Conservation (phyloP, 257 asterid species). For the Fraxinus americana region DNA sequence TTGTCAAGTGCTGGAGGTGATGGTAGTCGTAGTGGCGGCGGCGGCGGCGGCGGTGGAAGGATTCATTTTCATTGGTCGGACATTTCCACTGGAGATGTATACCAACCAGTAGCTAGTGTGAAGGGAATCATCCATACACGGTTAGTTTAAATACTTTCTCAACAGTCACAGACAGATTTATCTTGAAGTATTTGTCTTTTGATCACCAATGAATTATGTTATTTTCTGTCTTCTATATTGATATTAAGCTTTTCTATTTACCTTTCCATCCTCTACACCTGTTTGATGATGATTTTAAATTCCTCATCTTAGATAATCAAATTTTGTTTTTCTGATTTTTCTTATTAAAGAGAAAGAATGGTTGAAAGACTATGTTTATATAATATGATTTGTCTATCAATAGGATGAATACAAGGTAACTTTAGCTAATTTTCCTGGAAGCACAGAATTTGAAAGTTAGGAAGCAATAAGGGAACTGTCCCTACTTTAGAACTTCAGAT, state of each 20-base stretch:
- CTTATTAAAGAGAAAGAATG: too few relatives aligned
- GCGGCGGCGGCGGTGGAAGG: slow-evolving; percentile 99
- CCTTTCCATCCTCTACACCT: neutral
- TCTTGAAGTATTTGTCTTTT: slow-evolving; percentile 21
- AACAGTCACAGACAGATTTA: slow-evolving; percentile 21
- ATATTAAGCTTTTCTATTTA: slow-evolving; percentile 14
- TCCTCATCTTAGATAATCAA: neutral
- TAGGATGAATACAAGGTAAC: neutral
- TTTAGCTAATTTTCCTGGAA: neutral
- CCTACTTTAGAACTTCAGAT: neutral
- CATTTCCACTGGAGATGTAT: slow-evolving; percentile 89
- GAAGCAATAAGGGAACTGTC: neutral
- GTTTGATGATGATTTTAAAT: neutral
- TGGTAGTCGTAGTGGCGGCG: slow-evolving; percentile 74
- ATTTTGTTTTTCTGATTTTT: neutral
- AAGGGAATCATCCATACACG: slow-evolving; percentile 78
- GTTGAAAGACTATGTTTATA: too few relatives aligned
- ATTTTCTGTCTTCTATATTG: slow-evolving; percentile 11
- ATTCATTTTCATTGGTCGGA: slow-evolving; percentile 97
- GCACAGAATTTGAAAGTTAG: neutral
- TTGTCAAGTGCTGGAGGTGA: slow-evolving; percentile 86
- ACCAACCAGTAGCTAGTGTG: slow-evolving; percentile 80
- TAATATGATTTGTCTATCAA: neutral
- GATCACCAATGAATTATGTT: neutral
- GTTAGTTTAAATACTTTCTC: slow-evolving; percentile 45